Evolutionary conservation across 257 asterid species (phyloP), one percentile per base, ranked within the genome.

Genomic region (Plectranthus barbatus): DNA sequence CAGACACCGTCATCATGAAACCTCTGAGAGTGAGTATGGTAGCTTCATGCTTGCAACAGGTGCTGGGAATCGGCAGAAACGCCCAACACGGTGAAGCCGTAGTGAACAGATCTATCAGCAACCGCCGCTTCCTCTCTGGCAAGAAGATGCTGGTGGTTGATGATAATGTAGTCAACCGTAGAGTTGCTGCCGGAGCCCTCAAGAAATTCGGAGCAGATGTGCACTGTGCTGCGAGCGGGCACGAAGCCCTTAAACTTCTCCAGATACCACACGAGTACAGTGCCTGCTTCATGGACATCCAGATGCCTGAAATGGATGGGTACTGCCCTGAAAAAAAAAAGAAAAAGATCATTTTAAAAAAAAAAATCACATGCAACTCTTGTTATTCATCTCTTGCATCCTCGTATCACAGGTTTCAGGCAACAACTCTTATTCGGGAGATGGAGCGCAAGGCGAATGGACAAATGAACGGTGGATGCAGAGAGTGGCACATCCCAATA

Each of bases 291-390:
- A 91, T 91, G 98, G 98, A 91, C 73, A 86, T 91, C 76, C 98
- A 91, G 80, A 91, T 91, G 98, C 98, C 98, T 1, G 98, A 88
- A 83, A 91, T 91, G 98, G 98, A 91, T 44, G 98, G 98, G 98
- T 91, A 78, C 11, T 84, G 70, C 6, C 49, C 13, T 18, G n/a
- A n/a, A n/a, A n/a, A n/a, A n/a, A n/a, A n/a, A n/a, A n/a, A n/a
- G n/a, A n/a, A n/a, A n/a, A n/a, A n/a, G n/a, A n/a, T n/a, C n/a
- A n/a, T n/a, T n/a, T n/a, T n/a, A n/a, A n/a, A n/a, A n/a, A n/a
- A n/a, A n/a, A n/a, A n/a, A 40, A 33, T 7, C 37, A 6, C 10
- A 36, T 6, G 5, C 41, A 8, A 41, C 64, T 50, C 4, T n/a
- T 7, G 42, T 6, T 54, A 9, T 13, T 31, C 19, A 12, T 12